phyloP scores from a whole-genome alignment of 257 asterid genomes.

The Solanum ossicruentum region DNA sequence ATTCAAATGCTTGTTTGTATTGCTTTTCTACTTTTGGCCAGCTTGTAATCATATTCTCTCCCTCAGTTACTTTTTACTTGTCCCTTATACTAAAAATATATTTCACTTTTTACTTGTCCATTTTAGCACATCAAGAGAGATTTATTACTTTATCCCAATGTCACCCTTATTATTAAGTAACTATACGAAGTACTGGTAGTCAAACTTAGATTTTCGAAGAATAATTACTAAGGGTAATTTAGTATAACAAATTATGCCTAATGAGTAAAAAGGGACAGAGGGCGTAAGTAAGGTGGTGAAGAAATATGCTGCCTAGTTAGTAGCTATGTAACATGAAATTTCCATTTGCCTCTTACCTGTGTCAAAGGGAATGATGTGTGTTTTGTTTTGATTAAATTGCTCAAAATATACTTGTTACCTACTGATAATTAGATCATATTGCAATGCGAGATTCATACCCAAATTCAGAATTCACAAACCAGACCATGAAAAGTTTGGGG shows the following conservation, averaged over 20 bases:
- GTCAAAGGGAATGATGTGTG: not conserved
- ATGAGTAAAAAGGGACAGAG: not conserved
- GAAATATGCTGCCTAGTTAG: not conserved
- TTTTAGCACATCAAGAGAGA: not conserved
- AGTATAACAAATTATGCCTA: not conserved
- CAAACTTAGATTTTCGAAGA: not conserved
- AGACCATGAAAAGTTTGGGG: not conserved
- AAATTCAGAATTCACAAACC: not conserved
- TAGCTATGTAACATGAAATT: not conserved
- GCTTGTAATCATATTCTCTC: not conserved
- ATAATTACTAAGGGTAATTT: not conserved
- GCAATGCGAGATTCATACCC: not conserved
- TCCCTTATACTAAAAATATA: not conserved
- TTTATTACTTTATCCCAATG: not conserved
- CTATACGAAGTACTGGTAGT: not conserved
- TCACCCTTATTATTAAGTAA: not conserved
- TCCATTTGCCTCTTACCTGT: not conserved
- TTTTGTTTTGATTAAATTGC: not conserved
- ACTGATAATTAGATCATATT: not conserved
- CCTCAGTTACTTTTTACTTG: not conserved
- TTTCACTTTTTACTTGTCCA: not conserved
- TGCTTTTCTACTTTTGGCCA: not conserved
- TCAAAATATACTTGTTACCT: not conserved
- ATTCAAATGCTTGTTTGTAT: not conserved
- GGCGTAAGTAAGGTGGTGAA: not conserved